Conservation (phyloP, 2,329 filamentous ascomycete species). For the Stenocarpella maydis region DNA sequence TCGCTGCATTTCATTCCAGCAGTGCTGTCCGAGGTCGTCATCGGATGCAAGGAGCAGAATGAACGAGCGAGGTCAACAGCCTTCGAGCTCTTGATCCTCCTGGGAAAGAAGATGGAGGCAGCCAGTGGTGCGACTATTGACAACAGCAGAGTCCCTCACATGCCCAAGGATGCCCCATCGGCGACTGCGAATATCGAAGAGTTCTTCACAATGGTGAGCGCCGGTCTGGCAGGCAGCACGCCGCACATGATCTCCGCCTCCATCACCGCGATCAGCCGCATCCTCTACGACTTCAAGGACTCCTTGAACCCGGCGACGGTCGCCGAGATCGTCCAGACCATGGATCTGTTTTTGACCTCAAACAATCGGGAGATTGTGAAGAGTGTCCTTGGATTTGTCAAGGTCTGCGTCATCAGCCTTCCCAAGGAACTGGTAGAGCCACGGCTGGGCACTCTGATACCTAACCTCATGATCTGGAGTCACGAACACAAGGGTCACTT, state of each 20-base stretch:
- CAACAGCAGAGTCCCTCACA: conserved; percentile 86
- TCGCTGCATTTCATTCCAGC: conserved; percentile 94
- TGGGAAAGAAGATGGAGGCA: conserved; percentile 79
- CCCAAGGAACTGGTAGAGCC: conserved; percentile 81
- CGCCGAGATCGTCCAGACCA: conserved; percentile 87
- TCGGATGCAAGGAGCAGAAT: conserved; percentile 97
- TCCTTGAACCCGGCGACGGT: conserved; percentile 74
- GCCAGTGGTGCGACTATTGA: conserved; percentile 77
- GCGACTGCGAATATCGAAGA: conserved; percentile 88
- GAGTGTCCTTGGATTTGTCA: conserved; percentile 94
- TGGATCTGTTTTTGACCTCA: conserved; percentile 94
- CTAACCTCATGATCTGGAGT: conserved; percentile 93
- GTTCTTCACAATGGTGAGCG: conserved; percentile 98
- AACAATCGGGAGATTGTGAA: conserved; percentile 97
- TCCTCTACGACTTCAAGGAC: conserved; percentile 89
- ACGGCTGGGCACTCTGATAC: conserved; percentile 78
- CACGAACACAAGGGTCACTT: conserved; percentile 99
- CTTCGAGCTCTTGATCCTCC: conserved; percentile 87
- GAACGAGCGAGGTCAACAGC: conserved; percentile 90
- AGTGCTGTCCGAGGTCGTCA: conserved; percentile 91
- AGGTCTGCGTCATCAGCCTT: conserved; percentile 89
- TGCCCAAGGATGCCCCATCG: conserved; percentile 80
- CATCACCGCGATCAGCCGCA: conserved; percentile 93
- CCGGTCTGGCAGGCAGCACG: conserved; percentile 88
- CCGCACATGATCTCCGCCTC: conserved; percentile 98